Conservation (phyloP, 805 yeast genomes). For the Naumovozyma castellii region DNA sequence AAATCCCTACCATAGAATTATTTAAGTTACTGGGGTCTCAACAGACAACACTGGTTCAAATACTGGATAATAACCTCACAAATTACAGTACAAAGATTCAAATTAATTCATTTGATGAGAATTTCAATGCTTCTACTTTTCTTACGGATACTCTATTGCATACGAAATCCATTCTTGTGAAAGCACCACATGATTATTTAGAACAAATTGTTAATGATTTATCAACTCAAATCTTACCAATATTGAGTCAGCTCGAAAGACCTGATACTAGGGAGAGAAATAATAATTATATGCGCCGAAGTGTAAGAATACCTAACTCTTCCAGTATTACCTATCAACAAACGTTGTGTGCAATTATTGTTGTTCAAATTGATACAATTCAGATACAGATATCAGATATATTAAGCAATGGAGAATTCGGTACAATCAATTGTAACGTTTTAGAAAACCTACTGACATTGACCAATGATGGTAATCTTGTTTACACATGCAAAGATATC, state of each 20-base stretch:
- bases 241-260: background rate
- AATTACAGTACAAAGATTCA: slow-evolving; percentile 4
- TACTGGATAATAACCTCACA: background rate
- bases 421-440: slow-evolving; percentile 9
- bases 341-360: slow-evolving; percentile 9
- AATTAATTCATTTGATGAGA: slow-evolving; percentile 6
- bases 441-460: slow-evolving; percentile 8
- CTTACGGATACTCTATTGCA: slow-evolving; percentile 5
- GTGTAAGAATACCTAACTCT: slow-evolving; percentile 22
- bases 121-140: slow-evolving; percentile 5
- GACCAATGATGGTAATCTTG: slow-evolving; percentile 8
- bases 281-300: slow-evolving; percentile 11
- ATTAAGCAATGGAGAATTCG: slow-evolving; percentile 10
- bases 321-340: slow-evolving; percentile 19
- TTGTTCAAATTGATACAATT: slow-evolving; percentile 10
- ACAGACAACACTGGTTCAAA: background rate
- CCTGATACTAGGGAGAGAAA: background rate
- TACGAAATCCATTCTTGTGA: background rate
- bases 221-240: background rate
- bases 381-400: slow-evolving; percentile 7
- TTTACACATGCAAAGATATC: slow-evolving; percentile 9
- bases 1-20: background rate
- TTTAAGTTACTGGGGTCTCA: background rate
- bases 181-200: background rate
- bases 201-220: background rate